Evolutionary conservation across 1,284 basidiomycete species (phyloP).

Genomic region (Puccinia horiana): DNA sequence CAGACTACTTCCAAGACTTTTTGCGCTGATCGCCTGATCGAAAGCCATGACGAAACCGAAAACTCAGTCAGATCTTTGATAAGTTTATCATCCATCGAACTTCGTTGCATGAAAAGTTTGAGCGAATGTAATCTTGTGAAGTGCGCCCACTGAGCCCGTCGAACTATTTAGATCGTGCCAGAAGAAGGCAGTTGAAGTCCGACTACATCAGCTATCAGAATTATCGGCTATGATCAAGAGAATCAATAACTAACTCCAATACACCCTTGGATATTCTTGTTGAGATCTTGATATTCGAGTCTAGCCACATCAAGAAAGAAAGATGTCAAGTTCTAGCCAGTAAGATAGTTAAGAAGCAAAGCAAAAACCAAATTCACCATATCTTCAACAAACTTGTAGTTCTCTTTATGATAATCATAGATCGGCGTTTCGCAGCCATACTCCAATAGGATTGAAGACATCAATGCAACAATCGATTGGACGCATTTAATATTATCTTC

Average conservation of each 20-base stretch:
- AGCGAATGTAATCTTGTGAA: conserved; percentile 31
- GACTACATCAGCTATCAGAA: not conserved
- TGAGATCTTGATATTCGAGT: conserved; percentile 62
- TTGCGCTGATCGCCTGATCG: conserved; percentile 42
- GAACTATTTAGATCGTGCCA: conserved; percentile 10
- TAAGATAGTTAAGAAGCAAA: conserved; percentile 52
- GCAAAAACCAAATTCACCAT: conserved; percentile 15
- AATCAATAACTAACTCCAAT: conserved; percentile 61
- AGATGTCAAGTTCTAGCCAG: conserved; percentile 55
- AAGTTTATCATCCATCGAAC: conserved; percentile 35
- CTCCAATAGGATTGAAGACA: conserved; percentile 73
- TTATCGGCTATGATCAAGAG: not conserved
- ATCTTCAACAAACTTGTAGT: conserved; percentile 40
- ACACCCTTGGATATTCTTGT: conserved; percentile 71
- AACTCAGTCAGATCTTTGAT: conserved; percentile 39
- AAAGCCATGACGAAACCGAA: conserved; percentile 32
- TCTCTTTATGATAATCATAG: conserved; percentile 52
- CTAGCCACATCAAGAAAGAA: conserved; percentile 52
- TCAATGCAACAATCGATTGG: conserved; percentile 65
- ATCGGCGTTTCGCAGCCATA: conserved; percentile 69
- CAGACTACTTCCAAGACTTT: conserved; percentile 37
- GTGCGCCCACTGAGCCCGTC: conserved; percentile 42
- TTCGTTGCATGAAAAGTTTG: conserved; percentile 8
- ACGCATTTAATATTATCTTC: conserved; percentile 94
- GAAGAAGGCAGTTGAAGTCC: not conserved